These are phyloP conservation scores for Penium margaritaceum DNA, from an alignment of 139 green algal genomes.

Conservation along the genomic window DNA sequence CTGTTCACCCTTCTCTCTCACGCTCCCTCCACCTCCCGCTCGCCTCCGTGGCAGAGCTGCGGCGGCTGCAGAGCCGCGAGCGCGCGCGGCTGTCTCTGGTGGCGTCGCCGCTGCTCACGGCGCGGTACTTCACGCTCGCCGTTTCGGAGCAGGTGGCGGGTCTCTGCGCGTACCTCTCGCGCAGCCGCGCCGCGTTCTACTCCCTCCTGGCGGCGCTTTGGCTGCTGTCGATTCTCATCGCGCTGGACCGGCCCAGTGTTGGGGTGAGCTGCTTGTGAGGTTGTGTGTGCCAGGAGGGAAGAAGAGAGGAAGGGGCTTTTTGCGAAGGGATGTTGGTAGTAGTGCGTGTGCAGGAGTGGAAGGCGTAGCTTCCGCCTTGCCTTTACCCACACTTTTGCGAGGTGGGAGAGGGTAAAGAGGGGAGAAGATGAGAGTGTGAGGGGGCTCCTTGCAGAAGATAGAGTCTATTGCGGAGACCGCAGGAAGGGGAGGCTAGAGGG, in stretches of 20 bases:
- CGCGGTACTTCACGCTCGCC: slow-evolving; percentile 30
- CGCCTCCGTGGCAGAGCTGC: no score
- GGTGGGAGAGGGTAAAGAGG: background rate
- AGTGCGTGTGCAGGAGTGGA: no score
- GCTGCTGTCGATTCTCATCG: background rate
- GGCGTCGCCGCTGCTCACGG: slow-evolving; percentile 7
- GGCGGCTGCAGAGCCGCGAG: background rate
- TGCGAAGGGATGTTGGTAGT: no score
- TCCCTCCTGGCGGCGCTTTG: background rate
- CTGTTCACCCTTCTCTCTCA: no score
- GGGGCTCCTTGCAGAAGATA: no score
- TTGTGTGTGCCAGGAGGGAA: background rate
- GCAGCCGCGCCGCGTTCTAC: background rate
- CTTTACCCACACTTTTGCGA: no score
- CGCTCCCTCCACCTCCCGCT: no score
- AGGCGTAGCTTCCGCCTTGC: no score
- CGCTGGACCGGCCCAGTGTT: slow-evolving; percentile 1
- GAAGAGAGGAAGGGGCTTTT: no score
- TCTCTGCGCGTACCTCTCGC: background rate
- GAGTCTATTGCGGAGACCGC: no score
- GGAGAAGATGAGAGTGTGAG: no score
- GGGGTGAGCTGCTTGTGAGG: background rate
- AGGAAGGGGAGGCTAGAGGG: no score
- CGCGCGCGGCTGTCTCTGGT: slow-evolving; percentile 15
- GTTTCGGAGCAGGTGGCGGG: background rate